Evolutionary conservation across 371 early-diverging fungal genomes (phyloP).

Genomic region (Phascolomyces articulosus): DNA sequence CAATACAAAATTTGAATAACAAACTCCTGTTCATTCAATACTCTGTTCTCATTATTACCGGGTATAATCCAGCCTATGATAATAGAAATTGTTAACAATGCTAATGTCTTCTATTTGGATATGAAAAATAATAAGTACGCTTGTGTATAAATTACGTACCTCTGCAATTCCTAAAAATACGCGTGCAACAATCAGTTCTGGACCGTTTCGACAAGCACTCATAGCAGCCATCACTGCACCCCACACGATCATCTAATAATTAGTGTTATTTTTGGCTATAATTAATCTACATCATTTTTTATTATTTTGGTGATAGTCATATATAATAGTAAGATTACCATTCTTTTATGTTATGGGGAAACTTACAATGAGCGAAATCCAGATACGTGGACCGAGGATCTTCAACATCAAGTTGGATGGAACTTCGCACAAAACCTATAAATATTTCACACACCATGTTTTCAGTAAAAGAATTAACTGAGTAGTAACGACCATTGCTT

Average conservation of each 20-base stretch:
- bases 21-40: too few species aligned
- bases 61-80: neutral
- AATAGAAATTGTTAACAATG: too few species aligned
- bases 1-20: too few species aligned
- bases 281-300: too few species aligned
- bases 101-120: too few species aligned
- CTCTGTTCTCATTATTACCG: neutral
- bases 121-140: too few species aligned
- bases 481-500: too few species aligned
- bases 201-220: slow-evolving; percentile 41
- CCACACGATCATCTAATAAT: slow-evolving; percentile 30
- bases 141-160: neutral
- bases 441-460: neutral
- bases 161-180: slow-evolving; percentile 78
- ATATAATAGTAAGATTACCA: slow-evolving; percentile 5
- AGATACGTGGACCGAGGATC: slow-evolving; percentile 58
- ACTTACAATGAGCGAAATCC: slow-evolving; percentile 69
- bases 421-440: slow-evolving; percentile 65
- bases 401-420: slow-evolving; percentile 77
- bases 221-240: slow-evolving; percentile 45
- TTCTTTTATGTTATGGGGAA: too few species aligned
- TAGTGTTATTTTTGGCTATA: slow-evolving; percentile 26
- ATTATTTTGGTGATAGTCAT: slow-evolving; percentile 26
- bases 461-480: too few species aligned
- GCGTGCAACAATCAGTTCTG: slow-evolving; percentile 57